Percentiles rank a stretch among this genome's conserved stretches.
These are phyloP conservation scores for Secale cereale DNA, from an alignment of 176 grass and related monocot genomes.

Conservation along the genomic window DNA sequence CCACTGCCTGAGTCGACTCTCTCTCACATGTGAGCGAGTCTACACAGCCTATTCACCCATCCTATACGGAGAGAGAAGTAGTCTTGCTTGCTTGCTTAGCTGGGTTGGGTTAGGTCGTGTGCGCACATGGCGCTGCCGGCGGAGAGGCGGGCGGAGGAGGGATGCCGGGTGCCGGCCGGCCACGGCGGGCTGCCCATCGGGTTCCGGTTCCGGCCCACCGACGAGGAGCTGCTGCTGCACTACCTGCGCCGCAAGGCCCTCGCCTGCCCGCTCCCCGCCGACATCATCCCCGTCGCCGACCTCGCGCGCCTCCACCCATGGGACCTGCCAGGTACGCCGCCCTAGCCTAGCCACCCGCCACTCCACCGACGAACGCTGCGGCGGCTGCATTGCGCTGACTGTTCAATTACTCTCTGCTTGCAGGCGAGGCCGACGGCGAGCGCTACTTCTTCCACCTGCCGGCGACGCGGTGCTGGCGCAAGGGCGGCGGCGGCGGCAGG, in stretches of 20 bases:
- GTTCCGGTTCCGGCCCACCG: slow-evolving; percentile 88
- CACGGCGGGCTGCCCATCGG: slow-evolving; percentile 58
- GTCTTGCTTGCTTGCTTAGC: not conserved
- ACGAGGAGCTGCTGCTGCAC: slow-evolving; percentile 86
- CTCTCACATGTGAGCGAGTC: not conserved
- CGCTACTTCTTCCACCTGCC: slow-evolving; percentile 74
- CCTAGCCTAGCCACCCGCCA: not conserved
- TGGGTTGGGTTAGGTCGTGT: not conserved
- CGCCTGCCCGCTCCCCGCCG: slow-evolving; percentile 66
- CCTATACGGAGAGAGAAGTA: not conserved
- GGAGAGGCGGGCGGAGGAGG: not conserved
- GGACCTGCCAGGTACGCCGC: slow-evolving; percentile 64
- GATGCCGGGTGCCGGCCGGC: not conserved
- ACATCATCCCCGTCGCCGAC: slow-evolving; percentile 79
- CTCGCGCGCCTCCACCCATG: slow-evolving; percentile 57
- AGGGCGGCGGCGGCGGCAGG: slow-evolving; percentile 13
- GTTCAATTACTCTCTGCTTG: not conserved
- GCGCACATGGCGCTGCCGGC: not conserved
- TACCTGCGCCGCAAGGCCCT: slow-evolving; percentile 85
- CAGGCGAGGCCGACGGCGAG: slow-evolving; percentile 48
- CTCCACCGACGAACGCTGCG: too few species aligned
- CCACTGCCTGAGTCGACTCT: not conserved
- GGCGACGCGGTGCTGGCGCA: slow-evolving; percentile 29
- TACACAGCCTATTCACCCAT: not conserved
- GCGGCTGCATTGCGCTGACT: not conserved